Evolutionary conservation across 371 early-diverging fungal species (phyloP).

Genomic region (Mucor mucedo): DNA sequence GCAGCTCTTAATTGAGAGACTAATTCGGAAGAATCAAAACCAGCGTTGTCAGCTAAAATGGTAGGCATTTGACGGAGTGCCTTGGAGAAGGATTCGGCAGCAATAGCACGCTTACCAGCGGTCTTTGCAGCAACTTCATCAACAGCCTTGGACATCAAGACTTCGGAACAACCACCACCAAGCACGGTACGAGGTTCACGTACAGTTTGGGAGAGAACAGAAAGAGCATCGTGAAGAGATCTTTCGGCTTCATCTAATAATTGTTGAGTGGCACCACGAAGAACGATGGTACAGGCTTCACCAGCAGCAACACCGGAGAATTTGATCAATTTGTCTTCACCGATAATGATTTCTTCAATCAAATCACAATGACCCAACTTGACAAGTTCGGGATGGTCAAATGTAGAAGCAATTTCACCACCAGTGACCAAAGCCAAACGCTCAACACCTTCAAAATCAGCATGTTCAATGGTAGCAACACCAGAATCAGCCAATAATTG

Average conservation of each 20-base stretch:
- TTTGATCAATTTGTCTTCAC: slow-evolving; percentile 96
- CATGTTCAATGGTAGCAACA: slow-evolving; percentile 98
- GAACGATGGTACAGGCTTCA: slow-evolving; percentile 98
- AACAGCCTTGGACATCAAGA: slow-evolving; percentile 96
- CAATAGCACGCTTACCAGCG: slow-evolving; percentile 96
- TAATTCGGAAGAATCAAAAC: slow-evolving; percentile 95
- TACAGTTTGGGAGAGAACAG: slow-evolving; percentile 96
- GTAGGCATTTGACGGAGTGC: slow-evolving; percentile 98
- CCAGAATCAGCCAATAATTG: slow-evolving; percentile 97
- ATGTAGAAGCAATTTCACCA: slow-evolving; percentile 98
- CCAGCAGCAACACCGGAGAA: slow-evolving; percentile 97
- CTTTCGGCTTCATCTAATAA: slow-evolving; percentile 99
- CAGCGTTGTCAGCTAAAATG: slow-evolving; percentile 98
- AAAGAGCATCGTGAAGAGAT: slow-evolving; percentile 98
- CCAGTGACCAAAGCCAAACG: slow-evolving; percentile 96
- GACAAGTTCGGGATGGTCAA: slow-evolving; percentile 97
- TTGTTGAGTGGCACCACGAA: slow-evolving; percentile 98
- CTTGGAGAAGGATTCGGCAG: slow-evolving; percentile 90
- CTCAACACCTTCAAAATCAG: slow-evolving; percentile 99
- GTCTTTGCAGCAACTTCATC: slow-evolving; percentile 92
- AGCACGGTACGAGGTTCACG: slow-evolving; percentile 94
- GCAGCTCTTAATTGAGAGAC: slow-evolving; percentile 92
- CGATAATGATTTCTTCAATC: slow-evolving; percentile 98
- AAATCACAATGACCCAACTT: slow-evolving; percentile 95
- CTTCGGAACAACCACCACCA: slow-evolving; percentile 98